These are phyloP conservation scores for Phytopythium kandeliae DNA, from an alignment of 352 stramenopile genomes.

Conservation along the genomic window DNA sequence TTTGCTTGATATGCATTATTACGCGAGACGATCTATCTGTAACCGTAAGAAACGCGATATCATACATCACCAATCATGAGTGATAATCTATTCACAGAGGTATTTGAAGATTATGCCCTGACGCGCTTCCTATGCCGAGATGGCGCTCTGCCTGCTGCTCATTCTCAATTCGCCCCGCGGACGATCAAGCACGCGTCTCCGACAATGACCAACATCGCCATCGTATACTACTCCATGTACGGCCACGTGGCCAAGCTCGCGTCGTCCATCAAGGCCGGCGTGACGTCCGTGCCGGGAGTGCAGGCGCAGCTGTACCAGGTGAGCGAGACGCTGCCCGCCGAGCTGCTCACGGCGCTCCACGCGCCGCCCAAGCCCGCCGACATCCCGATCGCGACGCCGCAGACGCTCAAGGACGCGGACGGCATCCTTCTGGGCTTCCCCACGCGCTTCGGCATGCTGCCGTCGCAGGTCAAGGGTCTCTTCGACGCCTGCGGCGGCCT, in stretches of 20 bases:
- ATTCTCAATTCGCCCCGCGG: too few relatives aligned
- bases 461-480: slow-evolving; percentile 80
- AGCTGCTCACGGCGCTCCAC: slow-evolving; percentile 64
- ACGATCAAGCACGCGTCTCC: neutral
- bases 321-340: slow-evolving; percentile 66
- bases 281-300: slow-evolving; percentile 47
- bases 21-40: too few relatives aligned
- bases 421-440: slow-evolving; percentile 81
- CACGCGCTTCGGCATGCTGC: slow-evolving; percentile 73
- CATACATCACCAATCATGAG: too few relatives aligned
- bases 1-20: too few relatives aligned
- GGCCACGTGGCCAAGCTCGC: slow-evolving; percentile 73
- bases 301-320: slow-evolving; percentile 59
- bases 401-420: slow-evolving; percentile 63
- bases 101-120: too few relatives aligned
- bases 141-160: too few relatives aligned
- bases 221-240: slow-evolving; percentile 84
- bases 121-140: too few relatives aligned
- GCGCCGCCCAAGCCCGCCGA: slow-evolving; percentile 53
- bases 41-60: too few relatives aligned
- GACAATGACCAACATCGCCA: slow-evolving; percentile 54
- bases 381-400: slow-evolving; percentile 43
- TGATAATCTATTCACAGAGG: too few relatives aligned
- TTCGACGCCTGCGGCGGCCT: slow-evolving; percentile 74
- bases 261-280: slow-evolving; percentile 50